Conservation (phyloP, 2,329 filamentous ascomycete species). For the Sporothrix curviconia region DNA sequence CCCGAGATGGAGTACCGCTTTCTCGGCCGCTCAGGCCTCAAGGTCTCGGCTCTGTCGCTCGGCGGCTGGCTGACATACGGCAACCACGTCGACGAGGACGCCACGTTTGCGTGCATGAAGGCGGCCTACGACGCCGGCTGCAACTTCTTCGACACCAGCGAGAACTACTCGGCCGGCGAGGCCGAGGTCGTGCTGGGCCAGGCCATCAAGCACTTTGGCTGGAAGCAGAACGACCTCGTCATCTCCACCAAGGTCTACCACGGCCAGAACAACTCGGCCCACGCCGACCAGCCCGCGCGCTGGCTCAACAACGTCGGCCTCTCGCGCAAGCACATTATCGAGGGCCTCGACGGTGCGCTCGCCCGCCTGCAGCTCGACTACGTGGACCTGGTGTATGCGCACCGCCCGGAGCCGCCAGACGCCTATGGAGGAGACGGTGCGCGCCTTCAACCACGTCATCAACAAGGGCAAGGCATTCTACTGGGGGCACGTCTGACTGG, state of each 20-base stretch:
- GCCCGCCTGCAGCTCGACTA: constrained; percentile 52
- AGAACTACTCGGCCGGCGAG: constrained; percentile 45
- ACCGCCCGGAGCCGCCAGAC: constrained; percentile 60
- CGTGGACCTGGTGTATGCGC: constrained; percentile 64
- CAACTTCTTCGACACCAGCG: constrained; percentile 61
- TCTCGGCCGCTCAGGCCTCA: constrained; percentile 63
- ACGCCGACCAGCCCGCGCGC: constrained; percentile 24
- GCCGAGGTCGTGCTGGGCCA: constrained; percentile 46
- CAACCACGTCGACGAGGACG: constrained; percentile 56
- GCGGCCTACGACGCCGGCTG: constrained; percentile 54
- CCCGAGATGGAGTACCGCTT: constrained; percentile 67
- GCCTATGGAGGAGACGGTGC: constrained; percentile 64
- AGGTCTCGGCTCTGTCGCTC: constrained; percentile 66
- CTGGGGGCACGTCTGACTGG: constrained; percentile 67
- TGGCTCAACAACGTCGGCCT: constrained; percentile 52
- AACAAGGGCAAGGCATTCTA: constrained; percentile 62
- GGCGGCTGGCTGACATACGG: constrained; percentile 71
- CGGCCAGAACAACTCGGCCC: constrained; percentile 14
- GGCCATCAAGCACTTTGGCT: constrained; percentile 46
- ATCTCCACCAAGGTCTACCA: constrained; percentile 41
- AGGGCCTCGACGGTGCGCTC: constrained; percentile 52
- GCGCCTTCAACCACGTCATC: constrained; percentile 65
- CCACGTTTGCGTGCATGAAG: constrained; percentile 51
- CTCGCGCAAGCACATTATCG: constrained; percentile 55
- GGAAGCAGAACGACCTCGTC: constrained; percentile 49